A percentile compares a stretch with the other conserved stretches of the same genome.
Evolutionary conservation across 176 grass and related monocot genomes (phyloP).

Genomic region (Carex cristatella): DNA sequence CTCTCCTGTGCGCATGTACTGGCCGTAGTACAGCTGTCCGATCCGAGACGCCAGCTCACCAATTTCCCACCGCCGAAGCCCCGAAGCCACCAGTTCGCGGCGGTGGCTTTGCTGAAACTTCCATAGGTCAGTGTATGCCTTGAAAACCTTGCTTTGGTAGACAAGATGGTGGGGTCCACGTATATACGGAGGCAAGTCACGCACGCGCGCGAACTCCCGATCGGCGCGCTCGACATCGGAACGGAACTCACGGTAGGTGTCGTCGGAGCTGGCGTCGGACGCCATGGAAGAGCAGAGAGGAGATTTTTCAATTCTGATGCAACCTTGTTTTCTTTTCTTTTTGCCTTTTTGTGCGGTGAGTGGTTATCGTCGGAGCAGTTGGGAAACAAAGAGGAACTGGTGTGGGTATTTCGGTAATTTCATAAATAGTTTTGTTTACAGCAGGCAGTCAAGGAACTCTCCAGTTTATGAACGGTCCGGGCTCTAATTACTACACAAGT

Average conservation of each 20-base stretch:
- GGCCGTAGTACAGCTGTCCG: slow-evolving; percentile 96
- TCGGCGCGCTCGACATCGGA: slow-evolving; percentile 61
- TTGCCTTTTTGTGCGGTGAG: slow-evolving; percentile 28
- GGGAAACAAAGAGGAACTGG: neutral
- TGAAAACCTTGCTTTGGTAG: slow-evolving; percentile 79
- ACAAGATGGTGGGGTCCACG: slow-evolving; percentile 44
- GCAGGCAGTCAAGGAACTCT: neutral
- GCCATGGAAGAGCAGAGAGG: slow-evolving; percentile 39
- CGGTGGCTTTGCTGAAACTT: slow-evolving; percentile 72
- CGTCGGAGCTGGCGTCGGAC: slow-evolving; percentile 31
- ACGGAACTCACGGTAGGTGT: slow-evolving; percentile 50
- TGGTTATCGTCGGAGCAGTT: slow-evolving; percentile 24
- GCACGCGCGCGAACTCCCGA: slow-evolving; percentile 89
- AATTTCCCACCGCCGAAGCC: slow-evolving; percentile 81
- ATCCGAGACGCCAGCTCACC: slow-evolving; percentile 96
- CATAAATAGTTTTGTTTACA: neutral
- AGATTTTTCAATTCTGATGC: neutral
- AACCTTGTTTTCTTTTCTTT: neutral
- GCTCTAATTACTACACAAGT: neutral
- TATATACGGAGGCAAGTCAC: slow-evolving; percentile 71
- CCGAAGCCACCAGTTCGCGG: slow-evolving; percentile 50
- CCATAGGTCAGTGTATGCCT: slow-evolving; percentile 94
- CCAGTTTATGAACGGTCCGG: neutral
- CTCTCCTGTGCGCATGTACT: slow-evolving; percentile 94
- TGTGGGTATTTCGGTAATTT: neutral